Evolutionary conservation across 495 filamentous ascomycete species (phyloP), one percentile per base, ranked within the genome.

Genomic region (Neurospora sp.): DNA sequence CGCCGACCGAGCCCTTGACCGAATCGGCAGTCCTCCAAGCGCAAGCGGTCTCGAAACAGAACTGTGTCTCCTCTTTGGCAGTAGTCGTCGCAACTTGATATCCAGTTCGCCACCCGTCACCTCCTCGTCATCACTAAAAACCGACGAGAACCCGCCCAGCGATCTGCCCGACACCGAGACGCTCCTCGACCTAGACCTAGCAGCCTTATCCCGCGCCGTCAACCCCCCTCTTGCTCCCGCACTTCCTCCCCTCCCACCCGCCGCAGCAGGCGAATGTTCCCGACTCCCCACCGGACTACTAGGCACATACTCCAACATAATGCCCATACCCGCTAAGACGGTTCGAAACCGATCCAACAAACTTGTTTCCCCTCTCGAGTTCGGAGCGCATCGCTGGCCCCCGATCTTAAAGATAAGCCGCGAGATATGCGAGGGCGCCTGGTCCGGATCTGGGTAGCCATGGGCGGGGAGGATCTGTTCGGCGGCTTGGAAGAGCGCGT

Each of bases 401-500:
- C 93, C 92, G 83, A 97, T 90, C 81, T 91, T 92, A 80, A 96
- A 91, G 74, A 97, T 81, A 79, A 94, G 90, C 79, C 91, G 89
- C 81, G 93, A 86, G 77, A 93, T 93, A 71, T 90, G 86, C 76
- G 88, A 89, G 77, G 80, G 80, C 4, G 94, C 91, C 76, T 93
- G 87, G 74, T 93, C 90, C 41, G 88, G 85, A 75, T 93, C 85
- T 16, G 54, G 54, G 75, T 90, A 82, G 74, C 89, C 91, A 85
- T 91, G 82, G 77, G 90, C 85, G 4, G 86, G 86, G 54, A 96
- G 86, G 38, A 93, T 85, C 73, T 88, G 83, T 76, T 96, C 91
- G 77, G 96, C 96, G 41, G 93, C 92, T 20, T 86, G 84, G 82
- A 95, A 97, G 38, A 97, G 86, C 23, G 93, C 92, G 81, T 91